A percentile compares a stretch with the other conserved stretches of the same genome.
These are phyloP conservation scores for Fusarium pseudonygamai DNA, from an alignment of 2,329 filamentous ascomycete genomes.

Conservation along the genomic window DNA sequence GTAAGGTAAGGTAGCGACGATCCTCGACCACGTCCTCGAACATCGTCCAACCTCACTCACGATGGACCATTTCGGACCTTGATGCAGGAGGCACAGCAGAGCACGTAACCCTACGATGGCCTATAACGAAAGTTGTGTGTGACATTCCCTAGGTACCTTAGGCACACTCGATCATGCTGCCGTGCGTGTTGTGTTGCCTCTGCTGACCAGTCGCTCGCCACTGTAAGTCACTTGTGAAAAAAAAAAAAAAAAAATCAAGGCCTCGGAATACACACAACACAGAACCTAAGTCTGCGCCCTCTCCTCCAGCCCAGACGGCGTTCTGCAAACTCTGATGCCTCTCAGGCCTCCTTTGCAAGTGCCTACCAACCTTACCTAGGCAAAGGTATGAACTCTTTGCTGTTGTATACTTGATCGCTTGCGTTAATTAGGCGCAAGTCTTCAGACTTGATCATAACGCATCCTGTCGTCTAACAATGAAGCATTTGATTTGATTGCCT, in stretches of 20 bases:
- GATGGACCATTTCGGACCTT: constrained; percentile 25
- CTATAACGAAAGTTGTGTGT: neutral
- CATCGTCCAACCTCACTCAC: constrained; percentile 20
- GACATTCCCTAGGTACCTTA: neutral
- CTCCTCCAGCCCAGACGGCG: constrained; percentile 7
- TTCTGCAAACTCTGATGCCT: constrained; percentile 11
- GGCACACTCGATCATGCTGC: neutral
- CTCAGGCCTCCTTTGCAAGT: neutral
- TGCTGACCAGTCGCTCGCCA: constrained; percentile 18
- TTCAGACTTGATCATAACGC: neutral
- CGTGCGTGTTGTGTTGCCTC: constrained; percentile 1
- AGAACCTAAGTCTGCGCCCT: neutral
- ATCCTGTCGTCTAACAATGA: neutral
- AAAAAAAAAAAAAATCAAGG: neutral
- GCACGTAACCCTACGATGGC: constrained; percentile 5
- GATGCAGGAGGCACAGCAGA: constrained; percentile 27
- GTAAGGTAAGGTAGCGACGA: constrained; percentile 16
- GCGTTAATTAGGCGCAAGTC: neutral
- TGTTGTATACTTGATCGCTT: neutral
- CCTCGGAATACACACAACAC: neutral
- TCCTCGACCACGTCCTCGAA: constrained; percentile 27
- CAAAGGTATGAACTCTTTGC: neutral
- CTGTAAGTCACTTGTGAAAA: neutral
- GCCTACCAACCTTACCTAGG: neutral
- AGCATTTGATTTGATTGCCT: neutral